Conservation (phyloP, 805 yeast genomes). For the Barnettozyma californica region DNA sequence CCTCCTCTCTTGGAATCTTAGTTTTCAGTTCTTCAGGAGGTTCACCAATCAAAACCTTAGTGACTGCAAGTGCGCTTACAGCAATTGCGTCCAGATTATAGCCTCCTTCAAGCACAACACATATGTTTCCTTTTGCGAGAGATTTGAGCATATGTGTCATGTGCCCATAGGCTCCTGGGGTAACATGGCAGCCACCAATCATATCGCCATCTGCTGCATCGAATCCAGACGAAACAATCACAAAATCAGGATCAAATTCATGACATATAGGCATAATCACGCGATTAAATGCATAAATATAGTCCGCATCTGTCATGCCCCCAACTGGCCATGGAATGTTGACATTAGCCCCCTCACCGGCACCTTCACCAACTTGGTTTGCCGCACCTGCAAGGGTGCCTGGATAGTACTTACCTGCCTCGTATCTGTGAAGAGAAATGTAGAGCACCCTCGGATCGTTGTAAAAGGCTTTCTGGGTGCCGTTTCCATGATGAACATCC, state of each 20-base stretch:
- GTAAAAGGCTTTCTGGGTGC: constrained; percentile 89
- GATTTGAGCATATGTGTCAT: constrained; percentile 91
- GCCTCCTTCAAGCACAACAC: constrained; percentile 94
- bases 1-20: constrained; percentile 64
- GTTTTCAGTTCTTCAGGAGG: constrained; percentile 80
- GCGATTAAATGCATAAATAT: constrained; percentile 82
- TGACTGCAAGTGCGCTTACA: constrained; percentile 84
- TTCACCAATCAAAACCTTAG: constrained; percentile 88
- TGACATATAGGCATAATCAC: constrained; percentile 83
- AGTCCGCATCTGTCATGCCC: constrained; percentile 95
- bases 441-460: constrained; percentile 88
- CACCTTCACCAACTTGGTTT: constrained; percentile 77
- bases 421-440: constrained; percentile 88
- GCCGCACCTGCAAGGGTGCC: constrained; percentile 84
- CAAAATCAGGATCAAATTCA: constrained; percentile 90
- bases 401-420: constrained; percentile 88
- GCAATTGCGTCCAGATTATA: constrained; percentile 90
- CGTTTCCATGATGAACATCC: constrained; percentile 99
- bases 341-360: constrained; percentile 81
- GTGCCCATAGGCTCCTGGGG: constrained; percentile 94
- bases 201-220: constrained; percentile 99
- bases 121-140: constrained; percentile 80
- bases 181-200: constrained; percentile 92
- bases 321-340: constrained; percentile 92
- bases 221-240: constrained; percentile 90